These are phyloP conservation scores for Xerocomellus dryophilus DNA, from an alignment of 768 basidiomycete genomes.

Conservation along the genomic window DNA sequence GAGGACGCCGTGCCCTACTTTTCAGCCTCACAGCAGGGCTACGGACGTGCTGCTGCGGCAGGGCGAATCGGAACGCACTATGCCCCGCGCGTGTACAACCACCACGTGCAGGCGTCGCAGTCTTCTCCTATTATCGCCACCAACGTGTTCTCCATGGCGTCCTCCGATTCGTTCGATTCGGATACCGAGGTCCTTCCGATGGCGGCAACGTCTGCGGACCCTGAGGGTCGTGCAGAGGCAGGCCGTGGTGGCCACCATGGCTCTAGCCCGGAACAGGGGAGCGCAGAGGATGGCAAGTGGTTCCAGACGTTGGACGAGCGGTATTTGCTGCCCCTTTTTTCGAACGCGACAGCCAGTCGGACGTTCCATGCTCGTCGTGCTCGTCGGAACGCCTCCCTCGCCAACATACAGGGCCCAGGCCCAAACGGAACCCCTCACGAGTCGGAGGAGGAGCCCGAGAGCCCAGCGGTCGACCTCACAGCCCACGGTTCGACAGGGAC, in stretches of 20 bases:
- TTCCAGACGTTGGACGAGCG: constrained; percentile 95
- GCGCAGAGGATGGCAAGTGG: constrained; percentile 80
- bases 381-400: constrained; percentile 43
- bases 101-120: constrained; percentile 41
- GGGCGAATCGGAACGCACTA: constrained; percentile 61
- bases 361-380: constrained; percentile 80
- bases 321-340: constrained; percentile 89
- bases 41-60: constrained; percentile 35
- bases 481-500: constrained; percentile 9
- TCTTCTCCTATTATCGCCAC: constrained; percentile 20
- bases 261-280: constrained; percentile 3
- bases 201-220: constrained; percentile 47
- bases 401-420: constrained; percentile 22
- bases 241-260: background rate
- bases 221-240: constrained; percentile 10
- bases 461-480: constrained; percentile 46
- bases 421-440: constrained; percentile 32
- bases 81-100: constrained; percentile 53
- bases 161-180: constrained; percentile 76
- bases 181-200: constrained; percentile 79
- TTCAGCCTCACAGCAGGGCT: constrained; percentile 25
- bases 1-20: constrained; percentile 44
- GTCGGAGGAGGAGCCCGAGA: constrained; percentile 41
- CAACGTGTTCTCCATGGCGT: constrained; percentile 61
- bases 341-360: constrained; percentile 85